Base-by-base conservation (phyloP, 2,329 filamentous ascomycete genomes). In the Ustulina deusta region DNA sequence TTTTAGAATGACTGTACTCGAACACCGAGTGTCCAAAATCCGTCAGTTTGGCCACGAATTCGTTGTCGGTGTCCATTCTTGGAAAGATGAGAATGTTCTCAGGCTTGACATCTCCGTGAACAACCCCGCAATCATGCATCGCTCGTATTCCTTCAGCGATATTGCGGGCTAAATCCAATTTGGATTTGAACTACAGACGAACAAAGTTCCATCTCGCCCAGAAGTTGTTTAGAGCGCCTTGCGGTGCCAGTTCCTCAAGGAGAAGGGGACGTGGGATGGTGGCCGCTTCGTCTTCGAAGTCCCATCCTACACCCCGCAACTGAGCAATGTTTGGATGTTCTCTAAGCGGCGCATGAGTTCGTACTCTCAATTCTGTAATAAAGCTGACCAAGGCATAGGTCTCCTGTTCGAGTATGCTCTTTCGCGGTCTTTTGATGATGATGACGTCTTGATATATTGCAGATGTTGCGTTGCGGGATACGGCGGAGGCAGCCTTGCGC, bases 11-110 rank as follows among this genome's bases (percentile, higher is more conserved):
- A 11, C 54, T 57, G 9, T 32, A 32, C 32, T 46, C 54, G 38
- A 57, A 57, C 9, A 57, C 54, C 3, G 54, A 57, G 25, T 57
- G 54, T 42, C 54, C 54, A 11, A 57, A 57, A 44, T 57, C 54
- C 17, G 54, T 57, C 54, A 57, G 9, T 44, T 57, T 57, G 2
- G 54, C 54, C 38, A 44, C 25, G 17, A 57, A 57, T 29, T 42
- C 25, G 25, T 57, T 57, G 17, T 57, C 22, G 3, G 25, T 25
- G 22, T 57, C 38, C 17, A 6, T 20, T 32, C 54, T 42, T 11
- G 54, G 54, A 32, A 57, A 44, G 13, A 57, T 22, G 13, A 57
- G 54, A 20, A 57, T 44, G 25, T 57, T 57, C 38, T 57, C 54
- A 32, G 54, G 38, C 32, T 57, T 57, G 38, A 57, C 38, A 44